Evolutionary conservation across 371 early-diverging fungal genomes (phyloP), one percentile per base, ranked within the genome.

Genomic region (Coemansia sp.): DNA sequence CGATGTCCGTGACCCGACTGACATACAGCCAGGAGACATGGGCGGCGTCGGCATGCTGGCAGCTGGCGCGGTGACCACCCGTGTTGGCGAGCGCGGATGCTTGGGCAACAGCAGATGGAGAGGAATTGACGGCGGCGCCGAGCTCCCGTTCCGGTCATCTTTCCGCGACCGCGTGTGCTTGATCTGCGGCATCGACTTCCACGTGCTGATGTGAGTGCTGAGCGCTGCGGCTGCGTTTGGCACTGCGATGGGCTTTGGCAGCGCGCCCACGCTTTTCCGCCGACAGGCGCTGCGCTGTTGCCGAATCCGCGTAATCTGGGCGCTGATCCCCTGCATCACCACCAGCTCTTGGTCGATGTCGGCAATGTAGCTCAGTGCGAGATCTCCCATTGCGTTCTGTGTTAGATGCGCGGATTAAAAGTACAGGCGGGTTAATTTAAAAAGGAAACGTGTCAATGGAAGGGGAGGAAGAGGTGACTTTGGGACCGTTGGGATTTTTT

Each of bases 331-430:
- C 36, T 72, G 72, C 55, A 63, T 12, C 38, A 76, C 50, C 14
- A 75, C 50, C 49, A 75, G 57, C 33, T 70, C 76, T 26, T 50
- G 59, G 40, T 71, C 74, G n/a, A 63, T 71, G 5, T 57, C 66
- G 1, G 66, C 58, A 8, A 65, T 53, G 35, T 64, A 60, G 12
- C 36, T 59, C 10, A 72, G 36, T 16, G 55, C 35, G 16, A 69
- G 39, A 11, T 59, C 65, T 16, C 52, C 30, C 64, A 64, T 58
- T 10, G 2, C 45, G 30, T 40, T 57, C 9, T 47, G 47, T 20
- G 20, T 47, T 53, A 35, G 7, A n/a, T 26, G 26, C 26, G 26
- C 26, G 26, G 26, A 26, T 26, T 26, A 26, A 26, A 26, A 26
- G 26, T 26, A 26, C 26, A 26, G 26, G 26, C 26, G 26, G 26